These are phyloP conservation scores for Colletotrichum eremochloae DNA, from an alignment of 2,329 filamentous ascomycete species.

Conservation along the genomic window DNA sequence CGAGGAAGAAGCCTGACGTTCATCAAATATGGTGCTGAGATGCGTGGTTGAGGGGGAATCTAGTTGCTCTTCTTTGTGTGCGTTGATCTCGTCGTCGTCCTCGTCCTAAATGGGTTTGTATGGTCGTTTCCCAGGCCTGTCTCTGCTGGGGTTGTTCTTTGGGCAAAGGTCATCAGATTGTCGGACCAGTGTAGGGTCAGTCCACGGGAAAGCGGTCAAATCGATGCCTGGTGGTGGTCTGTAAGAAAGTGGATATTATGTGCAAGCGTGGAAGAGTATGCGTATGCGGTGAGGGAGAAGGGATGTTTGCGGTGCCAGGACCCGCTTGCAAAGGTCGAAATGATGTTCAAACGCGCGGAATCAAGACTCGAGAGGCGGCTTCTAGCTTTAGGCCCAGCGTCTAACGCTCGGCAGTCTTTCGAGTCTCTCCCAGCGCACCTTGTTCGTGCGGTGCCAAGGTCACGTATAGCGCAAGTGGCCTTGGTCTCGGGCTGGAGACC, in stretches of 20 bases:
- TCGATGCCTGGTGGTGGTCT: background rate
- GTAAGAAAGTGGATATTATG: constrained; percentile 12
- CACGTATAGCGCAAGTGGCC: constrained; percentile 15
- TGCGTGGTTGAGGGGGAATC: background rate
- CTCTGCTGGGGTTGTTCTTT: background rate
- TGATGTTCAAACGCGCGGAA: background rate
- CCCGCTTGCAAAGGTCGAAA: constrained; percentile 14
- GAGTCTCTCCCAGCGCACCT: background rate
- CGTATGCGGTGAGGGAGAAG: constrained; percentile 23
- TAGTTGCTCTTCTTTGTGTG: background rate
- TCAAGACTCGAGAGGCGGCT: constrained; percentile 4
- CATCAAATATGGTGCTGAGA: background rate
- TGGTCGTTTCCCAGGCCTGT: background rate
- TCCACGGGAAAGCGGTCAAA: constrained; percentile 8
- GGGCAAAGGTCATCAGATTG: background rate
- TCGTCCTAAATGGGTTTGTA: background rate
- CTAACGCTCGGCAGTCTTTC: background rate
- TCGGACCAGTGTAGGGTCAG: constrained; percentile 3
- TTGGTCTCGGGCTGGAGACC: constrained; percentile 22
- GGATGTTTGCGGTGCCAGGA: background rate
- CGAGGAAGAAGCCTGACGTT: no score
- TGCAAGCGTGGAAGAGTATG: constrained; percentile 10
- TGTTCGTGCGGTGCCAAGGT: constrained; percentile 26
- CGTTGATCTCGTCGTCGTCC: background rate
- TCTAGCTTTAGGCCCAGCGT: background rate